phyloP scores from a whole-genome alignment of 139 green algal species.

The Micractinium conductrix region DNA sequence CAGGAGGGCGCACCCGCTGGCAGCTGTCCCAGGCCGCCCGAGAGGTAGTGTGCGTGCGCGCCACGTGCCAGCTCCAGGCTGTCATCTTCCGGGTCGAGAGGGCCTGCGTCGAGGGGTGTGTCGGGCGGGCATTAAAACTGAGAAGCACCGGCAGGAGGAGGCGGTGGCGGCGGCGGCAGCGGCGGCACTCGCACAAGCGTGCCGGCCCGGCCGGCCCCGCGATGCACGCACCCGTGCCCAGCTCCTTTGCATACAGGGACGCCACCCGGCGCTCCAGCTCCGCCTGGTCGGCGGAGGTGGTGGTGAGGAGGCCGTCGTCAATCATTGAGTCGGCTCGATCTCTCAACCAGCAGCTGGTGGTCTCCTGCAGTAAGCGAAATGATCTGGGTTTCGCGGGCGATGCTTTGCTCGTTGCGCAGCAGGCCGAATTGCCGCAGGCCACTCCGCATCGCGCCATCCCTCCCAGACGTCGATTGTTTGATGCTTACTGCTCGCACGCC shows the following conservation, averaged over 20 bases:
- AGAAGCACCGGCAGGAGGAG: neutral
- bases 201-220: neutral
- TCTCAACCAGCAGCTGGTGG: too few relatives aligned
- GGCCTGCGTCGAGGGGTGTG: neutral
- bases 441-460: too few relatives aligned
- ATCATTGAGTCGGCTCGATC: too few relatives aligned
- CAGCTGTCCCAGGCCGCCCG: conserved; percentile 61
- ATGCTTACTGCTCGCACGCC: too few relatives aligned
- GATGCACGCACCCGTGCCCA: neutral
- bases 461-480: too few relatives aligned
- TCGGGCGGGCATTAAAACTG: neutral
- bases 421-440: too few relatives aligned
- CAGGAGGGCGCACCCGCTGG: conserved; percentile 30
- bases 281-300: conserved; percentile 54
- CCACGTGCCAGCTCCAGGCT: conserved; percentile 59
- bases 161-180: neutral
- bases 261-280: conserved; percentile 62
- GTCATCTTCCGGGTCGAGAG: conserved; percentile 20
- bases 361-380: too few relatives aligned
- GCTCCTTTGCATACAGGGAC: conserved; percentile 40
- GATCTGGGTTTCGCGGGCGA: too few relatives aligned
- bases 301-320: conserved; percentile 49
- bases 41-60: conserved; percentile 69
- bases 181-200: neutral
- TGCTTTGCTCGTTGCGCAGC: too few relatives aligned